Conservation (phyloP, 495 filamentous ascomycete species). For the Podospora comata region DNA sequence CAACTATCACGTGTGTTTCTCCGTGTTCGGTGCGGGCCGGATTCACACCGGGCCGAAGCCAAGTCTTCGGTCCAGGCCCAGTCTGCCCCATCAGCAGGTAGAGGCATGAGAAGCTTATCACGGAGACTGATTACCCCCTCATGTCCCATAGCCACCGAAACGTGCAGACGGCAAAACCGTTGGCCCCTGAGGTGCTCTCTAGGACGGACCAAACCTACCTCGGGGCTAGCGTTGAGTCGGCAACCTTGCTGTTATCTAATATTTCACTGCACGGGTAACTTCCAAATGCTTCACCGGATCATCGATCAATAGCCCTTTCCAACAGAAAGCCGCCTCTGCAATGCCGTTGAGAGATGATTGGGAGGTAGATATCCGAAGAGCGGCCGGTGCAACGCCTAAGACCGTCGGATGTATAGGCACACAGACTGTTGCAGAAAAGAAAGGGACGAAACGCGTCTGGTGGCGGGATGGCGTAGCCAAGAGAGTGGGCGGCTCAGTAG, state of each 20-base stretch:
- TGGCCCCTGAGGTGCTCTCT: not conserved
- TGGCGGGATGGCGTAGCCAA: not conserved
- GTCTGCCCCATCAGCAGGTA: not conserved
- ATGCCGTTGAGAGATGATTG: not conserved
- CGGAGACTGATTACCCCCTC: not conserved
- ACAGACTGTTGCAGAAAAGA: not conserved
- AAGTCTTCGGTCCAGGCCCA: not conserved
- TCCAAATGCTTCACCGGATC: not conserved
- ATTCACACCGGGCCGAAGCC: not conserved
- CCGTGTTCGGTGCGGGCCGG: not conserved
- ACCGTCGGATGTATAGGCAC: not conserved
- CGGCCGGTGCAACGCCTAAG: not conserved
- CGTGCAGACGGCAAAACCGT: not conserved
- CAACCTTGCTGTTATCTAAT: not conserved
- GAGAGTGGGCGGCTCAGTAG: not conserved
- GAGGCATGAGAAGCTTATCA: not conserved
- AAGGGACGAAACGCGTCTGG: conserved; percentile 4
- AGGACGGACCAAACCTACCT: not conserved
- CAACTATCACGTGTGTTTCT: not conserved
- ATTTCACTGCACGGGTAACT: not conserved
- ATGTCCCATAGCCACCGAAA: not conserved
- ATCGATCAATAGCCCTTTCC: not conserved
- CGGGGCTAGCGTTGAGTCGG: not conserved
- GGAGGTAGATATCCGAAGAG: not conserved
- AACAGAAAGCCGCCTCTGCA: not conserved